These are phyloP conservation scores for Erysimum cheiranthoides DNA, from an alignment of 345 rosid species.

Conservation along the genomic window DNA sequence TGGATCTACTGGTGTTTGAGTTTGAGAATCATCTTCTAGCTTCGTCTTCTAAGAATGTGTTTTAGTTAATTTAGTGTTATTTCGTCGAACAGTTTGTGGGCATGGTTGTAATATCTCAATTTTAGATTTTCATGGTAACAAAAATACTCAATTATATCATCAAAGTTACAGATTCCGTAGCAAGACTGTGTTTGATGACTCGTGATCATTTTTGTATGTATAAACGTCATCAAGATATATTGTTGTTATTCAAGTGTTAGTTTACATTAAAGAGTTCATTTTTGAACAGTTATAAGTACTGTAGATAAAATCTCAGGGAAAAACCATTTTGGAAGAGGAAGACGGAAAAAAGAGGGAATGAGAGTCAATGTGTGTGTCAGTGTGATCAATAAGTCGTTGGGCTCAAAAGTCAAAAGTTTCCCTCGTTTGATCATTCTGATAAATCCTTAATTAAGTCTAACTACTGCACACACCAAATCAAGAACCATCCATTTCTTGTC, in stretches of 20 bases:
- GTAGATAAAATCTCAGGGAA: not conserved
- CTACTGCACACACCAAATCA: not conserved
- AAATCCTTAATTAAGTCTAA: not conserved
- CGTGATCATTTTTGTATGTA: not conserved
- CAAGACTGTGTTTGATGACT: not conserved
- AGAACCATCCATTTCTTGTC: slow-evolving; percentile 20
- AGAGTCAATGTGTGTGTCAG: too few species aligned
- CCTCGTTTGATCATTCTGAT: not conserved
- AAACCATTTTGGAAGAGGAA: not conserved
- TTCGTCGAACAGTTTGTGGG: too few species aligned
- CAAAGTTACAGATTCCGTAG: not conserved
- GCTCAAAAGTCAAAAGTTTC: not conserved
- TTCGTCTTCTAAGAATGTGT: too few species aligned
- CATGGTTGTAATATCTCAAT: too few species aligned
- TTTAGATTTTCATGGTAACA: not conserved
- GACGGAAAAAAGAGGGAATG: not conserved
- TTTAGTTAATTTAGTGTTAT: too few species aligned
- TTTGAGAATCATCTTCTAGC: too few species aligned
- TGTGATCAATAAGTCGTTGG: not conserved
- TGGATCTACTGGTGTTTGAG: too few species aligned
- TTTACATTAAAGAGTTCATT: not conserved
- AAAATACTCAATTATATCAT: too few species aligned
- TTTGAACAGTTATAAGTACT: not conserved
- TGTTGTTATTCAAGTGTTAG: not conserved
- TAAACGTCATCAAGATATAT: not conserved